A percentile compares a stretch with the other conserved stretches of the same genome.
Evolutionary conservation across 2,329 filamentous ascomycete species (phyloP).

Genomic region (Pezicula radicicola): DNA sequence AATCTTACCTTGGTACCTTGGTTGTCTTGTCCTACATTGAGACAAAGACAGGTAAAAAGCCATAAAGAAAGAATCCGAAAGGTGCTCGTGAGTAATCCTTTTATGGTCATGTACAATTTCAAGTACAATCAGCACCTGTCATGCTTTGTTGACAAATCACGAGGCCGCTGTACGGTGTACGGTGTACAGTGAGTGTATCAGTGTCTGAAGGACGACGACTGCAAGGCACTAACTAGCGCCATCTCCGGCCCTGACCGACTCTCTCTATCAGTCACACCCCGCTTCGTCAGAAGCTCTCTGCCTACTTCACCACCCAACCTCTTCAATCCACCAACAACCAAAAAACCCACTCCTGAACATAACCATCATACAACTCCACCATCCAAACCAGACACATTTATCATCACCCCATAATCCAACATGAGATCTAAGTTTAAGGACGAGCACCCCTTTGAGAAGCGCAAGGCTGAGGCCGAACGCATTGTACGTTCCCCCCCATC

Average conservation of each 20-base stretch:
- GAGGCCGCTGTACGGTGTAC: too few relatives aligned
- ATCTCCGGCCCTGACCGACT: not conserved
- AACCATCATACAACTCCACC: not conserved
- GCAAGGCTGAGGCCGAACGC: slow-evolving; percentile 98
- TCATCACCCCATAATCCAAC: slow-evolving; percentile 41
- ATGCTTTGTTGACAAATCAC: too few relatives aligned
- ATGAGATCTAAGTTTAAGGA: slow-evolving; percentile 99
- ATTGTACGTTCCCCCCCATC: slow-evolving; percentile 21
- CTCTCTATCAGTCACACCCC: slow-evolving; percentile 2
- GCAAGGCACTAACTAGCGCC: too few relatives aligned
- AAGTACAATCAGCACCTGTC: too few relatives aligned
- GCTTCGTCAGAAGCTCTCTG: slow-evolving; percentile 11
- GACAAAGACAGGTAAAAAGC: too few relatives aligned
- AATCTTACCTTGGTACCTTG: too few relatives aligned
- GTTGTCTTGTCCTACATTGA: too few relatives aligned
- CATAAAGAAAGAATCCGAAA: too few relatives aligned
- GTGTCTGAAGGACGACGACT: too few relatives aligned
- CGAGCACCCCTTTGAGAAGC: slow-evolving; percentile 99
- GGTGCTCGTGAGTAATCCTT: too few relatives aligned
- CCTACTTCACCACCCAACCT: slow-evolving; percentile 11
- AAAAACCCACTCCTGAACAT: not conserved
- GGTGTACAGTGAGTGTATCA: too few relatives aligned
- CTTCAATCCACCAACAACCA: slow-evolving; percentile 1
- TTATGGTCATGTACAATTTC: too few relatives aligned
- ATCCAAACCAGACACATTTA: not conserved